Conservation (phyloP, 2,329 filamentous ascomycete species). For the Coniochaeta pulveracea region DNA sequence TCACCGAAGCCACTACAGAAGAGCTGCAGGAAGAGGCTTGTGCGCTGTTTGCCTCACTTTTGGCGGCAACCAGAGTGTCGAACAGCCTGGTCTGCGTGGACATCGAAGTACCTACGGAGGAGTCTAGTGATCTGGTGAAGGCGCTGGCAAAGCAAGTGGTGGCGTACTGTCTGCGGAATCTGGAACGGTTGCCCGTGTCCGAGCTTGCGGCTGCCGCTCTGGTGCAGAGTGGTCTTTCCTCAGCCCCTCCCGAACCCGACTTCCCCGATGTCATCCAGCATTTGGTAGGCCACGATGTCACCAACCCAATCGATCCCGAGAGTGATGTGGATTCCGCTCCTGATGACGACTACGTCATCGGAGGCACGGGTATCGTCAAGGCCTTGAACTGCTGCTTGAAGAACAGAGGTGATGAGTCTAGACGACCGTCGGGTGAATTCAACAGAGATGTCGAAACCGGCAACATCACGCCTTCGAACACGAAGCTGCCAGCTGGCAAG, state of each 20-base stretch:
- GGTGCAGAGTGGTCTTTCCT: conserved; percentile 14
- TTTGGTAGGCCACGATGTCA: conserved; percentile 62
- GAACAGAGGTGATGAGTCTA: conserved; percentile 59
- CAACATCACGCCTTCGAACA: conserved; percentile 26
- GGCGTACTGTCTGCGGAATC: conserved; percentile 84
- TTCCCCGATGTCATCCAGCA: conserved; percentile 78
- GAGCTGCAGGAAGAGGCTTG: conserved; percentile 84
- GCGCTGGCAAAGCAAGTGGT: conserved; percentile 90
- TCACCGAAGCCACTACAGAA: conserved; percentile 68
- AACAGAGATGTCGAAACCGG: conserved; percentile 40
- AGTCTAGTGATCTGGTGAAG: conserved; percentile 83
- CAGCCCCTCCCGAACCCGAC: conserved; percentile 21
- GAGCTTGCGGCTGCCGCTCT: conserved; percentile 27
- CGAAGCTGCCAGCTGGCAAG: conserved; percentile 41
- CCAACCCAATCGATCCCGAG: conserved; percentile 34
- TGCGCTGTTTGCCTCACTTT: conserved; percentile 81
- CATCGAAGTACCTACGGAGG: conserved; percentile 72
- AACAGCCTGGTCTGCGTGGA: conserved; percentile 79
- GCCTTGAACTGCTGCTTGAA: conserved; percentile 83
- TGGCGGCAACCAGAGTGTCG: conserved; percentile 78
- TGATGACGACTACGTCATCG: conserved; percentile 91
- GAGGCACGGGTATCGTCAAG: conserved; percentile 89
- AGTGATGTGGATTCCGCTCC: conserved; percentile 61
- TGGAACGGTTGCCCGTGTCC: conserved; percentile 61
- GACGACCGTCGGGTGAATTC: conserved; percentile 39